A percentile compares a stretch with the other conserved stretches of the same genome.
These are phyloP conservation scores for Pascua guehoae DNA, from an alignment of 1,284 basidiomycete species.

Conservation along the genomic window DNA sequence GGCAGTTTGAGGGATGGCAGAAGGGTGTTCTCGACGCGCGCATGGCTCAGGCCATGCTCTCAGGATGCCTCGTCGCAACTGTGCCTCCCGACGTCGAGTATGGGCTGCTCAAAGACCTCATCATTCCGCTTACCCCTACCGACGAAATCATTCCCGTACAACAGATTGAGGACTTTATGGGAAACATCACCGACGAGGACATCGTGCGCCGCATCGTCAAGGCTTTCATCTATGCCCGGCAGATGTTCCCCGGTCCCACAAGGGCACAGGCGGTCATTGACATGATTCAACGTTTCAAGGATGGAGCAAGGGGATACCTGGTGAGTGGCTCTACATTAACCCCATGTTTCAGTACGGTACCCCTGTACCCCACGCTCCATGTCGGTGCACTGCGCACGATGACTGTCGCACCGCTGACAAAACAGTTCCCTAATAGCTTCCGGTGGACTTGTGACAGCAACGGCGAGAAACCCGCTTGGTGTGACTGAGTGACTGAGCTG, in stretches of 20 bases:
- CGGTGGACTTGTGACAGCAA: constrained; percentile 2
- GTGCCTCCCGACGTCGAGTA: constrained; percentile 27
- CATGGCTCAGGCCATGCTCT: constrained; percentile 36
- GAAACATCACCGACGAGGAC: neutral
- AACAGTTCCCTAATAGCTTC: constrained; percentile 1
- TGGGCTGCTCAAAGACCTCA: constrained; percentile 16
- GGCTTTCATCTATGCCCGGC: constrained; percentile 7
- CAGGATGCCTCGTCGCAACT: constrained; percentile 38
- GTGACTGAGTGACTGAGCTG: too few relatives aligned
- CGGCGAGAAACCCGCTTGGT: constrained; percentile 2
- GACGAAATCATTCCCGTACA: neutral
- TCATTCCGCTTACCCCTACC: neutral
- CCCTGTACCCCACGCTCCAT: too few relatives aligned
- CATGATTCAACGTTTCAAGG: neutral
- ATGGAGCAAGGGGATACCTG: constrained; percentile 4
- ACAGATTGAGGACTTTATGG: constrained; percentile 1
- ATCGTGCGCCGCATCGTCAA: neutral
- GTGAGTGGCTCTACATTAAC: neutral
- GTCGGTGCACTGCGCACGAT: too few relatives aligned
- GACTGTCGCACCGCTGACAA: neutral
- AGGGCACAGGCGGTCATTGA: neutral
- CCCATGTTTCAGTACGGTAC: too few relatives aligned
- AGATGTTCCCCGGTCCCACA: neutral
- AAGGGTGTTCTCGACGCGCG: constrained; percentile 27
- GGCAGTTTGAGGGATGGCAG: constrained; percentile 35